A percentile compares a stretch with the other conserved stretches of the same genome.
These are phyloP conservation scores for Sporobolomyces pararoseus DNA, from an alignment of 768 basidiomycete genomes.

Conservation along the genomic window DNA sequence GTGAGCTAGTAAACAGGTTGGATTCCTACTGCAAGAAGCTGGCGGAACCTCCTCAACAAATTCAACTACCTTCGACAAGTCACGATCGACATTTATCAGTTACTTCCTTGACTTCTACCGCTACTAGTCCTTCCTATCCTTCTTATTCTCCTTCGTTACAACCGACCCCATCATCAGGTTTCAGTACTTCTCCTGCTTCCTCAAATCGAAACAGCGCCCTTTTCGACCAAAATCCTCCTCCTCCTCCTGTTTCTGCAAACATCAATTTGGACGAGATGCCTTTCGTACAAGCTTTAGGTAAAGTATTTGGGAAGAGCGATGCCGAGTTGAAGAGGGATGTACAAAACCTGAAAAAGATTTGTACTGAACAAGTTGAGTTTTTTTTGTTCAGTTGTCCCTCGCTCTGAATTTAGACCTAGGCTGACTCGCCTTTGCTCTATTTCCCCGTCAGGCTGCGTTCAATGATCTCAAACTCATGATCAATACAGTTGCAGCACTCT, in stretches of 20 bases:
- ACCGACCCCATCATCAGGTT: background rate
- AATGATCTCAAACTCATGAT: slow-evolving; percentile 64
- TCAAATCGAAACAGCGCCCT: slow-evolving; percentile 48
- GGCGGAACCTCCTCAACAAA: slow-evolving; percentile 53
- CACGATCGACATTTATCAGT: slow-evolving; percentile 54
- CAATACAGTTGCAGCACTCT: slow-evolving; percentile 80
- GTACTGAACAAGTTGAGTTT: slow-evolving; percentile 63
- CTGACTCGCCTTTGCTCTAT: no score
- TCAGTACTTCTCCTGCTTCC: slow-evolving; percentile 58
- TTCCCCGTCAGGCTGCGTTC: slow-evolving; percentile 35
- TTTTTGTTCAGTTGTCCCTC: no score
- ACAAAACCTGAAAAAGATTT: slow-evolving; percentile 61
- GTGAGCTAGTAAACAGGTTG: slow-evolving; percentile 77
- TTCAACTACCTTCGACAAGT: slow-evolving; percentile 48
- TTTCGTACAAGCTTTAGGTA: slow-evolving; percentile 65
- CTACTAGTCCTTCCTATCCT: slow-evolving; percentile 11
- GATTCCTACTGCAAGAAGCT: slow-evolving; percentile 80
- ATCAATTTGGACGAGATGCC: slow-evolving; percentile 68
- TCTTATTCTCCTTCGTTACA: slow-evolving; percentile 15
- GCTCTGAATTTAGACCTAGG: no score
- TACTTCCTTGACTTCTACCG: slow-evolving; percentile 50
- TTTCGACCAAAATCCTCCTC: slow-evolving; percentile 57
- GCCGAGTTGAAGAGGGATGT: slow-evolving; percentile 69
- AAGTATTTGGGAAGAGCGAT: slow-evolving; percentile 70
- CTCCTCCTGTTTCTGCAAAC: slow-evolving; percentile 56